phyloP scores from a whole-genome alignment of 345 rosid species.

The Corymbia maculata region DNA sequence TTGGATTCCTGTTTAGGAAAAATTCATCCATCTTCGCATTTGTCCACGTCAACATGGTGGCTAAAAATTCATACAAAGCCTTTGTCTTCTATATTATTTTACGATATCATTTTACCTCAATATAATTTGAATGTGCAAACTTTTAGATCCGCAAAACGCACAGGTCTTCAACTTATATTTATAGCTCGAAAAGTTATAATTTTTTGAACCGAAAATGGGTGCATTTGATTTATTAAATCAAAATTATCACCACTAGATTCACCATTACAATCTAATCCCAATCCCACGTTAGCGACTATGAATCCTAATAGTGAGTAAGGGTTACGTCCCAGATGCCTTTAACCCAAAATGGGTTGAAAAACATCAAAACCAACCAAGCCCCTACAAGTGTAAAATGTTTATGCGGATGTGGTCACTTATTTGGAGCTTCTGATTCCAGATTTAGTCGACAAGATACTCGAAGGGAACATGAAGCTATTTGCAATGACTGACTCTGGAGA shows the following conservation, averaged over 20 bases:
- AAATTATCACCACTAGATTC: neutral
- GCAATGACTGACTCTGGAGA: neutral
- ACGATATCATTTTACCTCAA: neutral
- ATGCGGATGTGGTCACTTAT: neutral
- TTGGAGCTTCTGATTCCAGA: neutral
- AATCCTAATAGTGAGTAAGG: neutral
- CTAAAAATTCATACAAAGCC: neutral
- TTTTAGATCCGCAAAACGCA: neutral
- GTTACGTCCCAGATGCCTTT: neutral
- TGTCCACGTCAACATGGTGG: neutral
- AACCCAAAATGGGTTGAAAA: neutral
- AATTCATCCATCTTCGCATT: neutral
- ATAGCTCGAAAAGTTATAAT: too few relatives aligned
- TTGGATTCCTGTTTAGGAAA: neutral
- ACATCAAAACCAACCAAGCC: neutral
- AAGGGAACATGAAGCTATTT: fast-evolving
- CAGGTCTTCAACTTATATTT: fast-evolving
- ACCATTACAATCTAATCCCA: neutral
- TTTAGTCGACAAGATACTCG: fast-evolving
- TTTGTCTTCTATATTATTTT: too few relatives aligned
- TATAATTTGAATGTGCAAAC: too few relatives aligned
- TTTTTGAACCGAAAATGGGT: too few relatives aligned
- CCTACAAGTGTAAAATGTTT: neutral
- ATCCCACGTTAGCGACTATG: neutral
- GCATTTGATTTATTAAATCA: neutral